Evolutionary conservation across 176 grass and related monocot genomes (phyloP).

Genomic region (Alloteropsis semialata): DNA sequence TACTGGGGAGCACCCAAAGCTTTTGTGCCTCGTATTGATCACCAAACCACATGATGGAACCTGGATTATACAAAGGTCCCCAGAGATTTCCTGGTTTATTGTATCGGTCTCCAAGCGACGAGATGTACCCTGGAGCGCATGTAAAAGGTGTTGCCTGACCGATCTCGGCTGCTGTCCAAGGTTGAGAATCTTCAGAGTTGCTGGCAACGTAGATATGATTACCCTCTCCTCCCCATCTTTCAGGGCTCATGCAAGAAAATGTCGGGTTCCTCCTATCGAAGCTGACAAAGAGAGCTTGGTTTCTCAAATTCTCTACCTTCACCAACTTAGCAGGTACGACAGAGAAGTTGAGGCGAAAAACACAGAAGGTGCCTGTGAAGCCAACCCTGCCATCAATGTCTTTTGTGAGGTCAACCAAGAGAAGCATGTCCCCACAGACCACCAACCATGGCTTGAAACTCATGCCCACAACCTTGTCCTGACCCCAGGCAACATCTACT

Average conservation of each 20-base stretch:
- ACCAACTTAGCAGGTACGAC: conserved; percentile 28
- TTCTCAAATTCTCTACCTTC: conserved; percentile 36
- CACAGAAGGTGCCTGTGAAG: neutral
- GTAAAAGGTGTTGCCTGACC: neutral
- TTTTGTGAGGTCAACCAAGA: no score
- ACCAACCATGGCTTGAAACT: no score
- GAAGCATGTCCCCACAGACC: no score
- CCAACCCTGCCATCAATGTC: no score
- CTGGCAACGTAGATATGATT: conserved; percentile 44
- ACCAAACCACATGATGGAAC: no score
- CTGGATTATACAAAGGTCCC: no score
- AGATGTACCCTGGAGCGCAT: no score
- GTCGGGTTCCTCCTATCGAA: conserved; percentile 4
- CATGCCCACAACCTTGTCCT: no score
- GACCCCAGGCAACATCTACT: no score
- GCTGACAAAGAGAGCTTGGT: conserved; percentile 43
- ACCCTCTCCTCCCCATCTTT: conserved; percentile 63
- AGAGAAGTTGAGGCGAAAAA: conserved; percentile 23
- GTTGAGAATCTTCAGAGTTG: neutral
- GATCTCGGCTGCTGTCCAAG: conserved; percentile 15
- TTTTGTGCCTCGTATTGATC: neutral
- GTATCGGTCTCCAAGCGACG: no score
- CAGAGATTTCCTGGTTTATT: no score
- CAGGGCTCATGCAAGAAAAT: conserved; percentile 37
- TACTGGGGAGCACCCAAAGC: conserved; percentile 31